Conservation (phyloP, 2,329 filamentous ascomycete genomes). For the Xylaria sp. region DNA sequence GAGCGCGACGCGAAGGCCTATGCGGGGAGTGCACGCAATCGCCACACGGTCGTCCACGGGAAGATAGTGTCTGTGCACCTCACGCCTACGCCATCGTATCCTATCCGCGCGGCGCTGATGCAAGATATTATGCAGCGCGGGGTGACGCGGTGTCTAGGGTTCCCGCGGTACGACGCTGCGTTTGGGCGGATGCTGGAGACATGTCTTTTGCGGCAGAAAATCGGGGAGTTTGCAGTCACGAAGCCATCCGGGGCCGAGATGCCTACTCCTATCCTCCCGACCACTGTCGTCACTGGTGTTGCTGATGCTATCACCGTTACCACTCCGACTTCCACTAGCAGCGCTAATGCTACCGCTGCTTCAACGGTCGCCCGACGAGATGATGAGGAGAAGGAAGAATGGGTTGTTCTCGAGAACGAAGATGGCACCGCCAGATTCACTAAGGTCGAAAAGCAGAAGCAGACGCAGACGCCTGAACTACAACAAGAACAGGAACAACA, state of each 20-base stretch:
- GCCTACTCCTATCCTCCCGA: background rate
- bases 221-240: background rate
- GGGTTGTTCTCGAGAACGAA: background rate
- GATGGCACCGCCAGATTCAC: background rate
- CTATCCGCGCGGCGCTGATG: background rate
- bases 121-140: background rate
- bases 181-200: background rate
- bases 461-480: background rate
- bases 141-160: conserved; percentile 14
- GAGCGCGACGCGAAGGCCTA: conserved; percentile 16
- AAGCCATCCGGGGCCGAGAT: no score
- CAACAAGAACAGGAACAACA: background rate
- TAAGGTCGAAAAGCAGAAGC: background rate
- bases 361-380: background rate
- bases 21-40: background rate
- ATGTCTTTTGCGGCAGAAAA: background rate
- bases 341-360: background rate
- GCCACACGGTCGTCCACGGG: background rate
- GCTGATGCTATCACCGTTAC: background rate
- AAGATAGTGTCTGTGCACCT: conserved; percentile 12
- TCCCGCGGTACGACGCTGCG: background rate
- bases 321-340: background rate
- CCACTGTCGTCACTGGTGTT: background rate
- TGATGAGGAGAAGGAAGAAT: background rate
- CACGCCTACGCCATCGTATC: conserved; percentile 26